Evolutionary conservation across 805 yeast genomes (phyloP).

Genomic region (Vanderwaltozyma verrucispora): DNA sequence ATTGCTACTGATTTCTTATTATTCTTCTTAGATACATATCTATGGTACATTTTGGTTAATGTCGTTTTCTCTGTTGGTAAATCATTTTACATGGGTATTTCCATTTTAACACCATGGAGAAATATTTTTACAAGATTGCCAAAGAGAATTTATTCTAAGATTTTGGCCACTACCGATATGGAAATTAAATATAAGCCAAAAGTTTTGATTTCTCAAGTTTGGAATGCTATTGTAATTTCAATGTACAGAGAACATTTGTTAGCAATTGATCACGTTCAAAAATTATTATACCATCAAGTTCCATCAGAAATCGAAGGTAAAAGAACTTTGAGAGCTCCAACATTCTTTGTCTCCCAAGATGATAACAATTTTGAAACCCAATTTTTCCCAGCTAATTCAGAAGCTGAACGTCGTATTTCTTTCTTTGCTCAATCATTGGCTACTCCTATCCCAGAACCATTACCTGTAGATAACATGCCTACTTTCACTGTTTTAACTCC

Average conservation of each 20-base stretch:
- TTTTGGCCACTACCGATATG: conserved; percentile 97
- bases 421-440: conserved; percentile 99
- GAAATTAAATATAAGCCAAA: conserved; percentile 98
- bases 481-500: conserved; percentile 95
- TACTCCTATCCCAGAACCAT: conserved; percentile 97
- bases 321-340: conserved; percentile 97
- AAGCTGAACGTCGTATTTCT: conserved; percentile 98
- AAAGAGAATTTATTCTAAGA: conserved; percentile 96
- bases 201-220: conserved; percentile 94
- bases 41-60: conserved; percentile 97
- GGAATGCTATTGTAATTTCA: conserved; percentile 98
- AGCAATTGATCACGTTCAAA: conserved; percentile 98
- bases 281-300: conserved; percentile 93
- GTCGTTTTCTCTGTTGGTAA: conserved; percentile 94
- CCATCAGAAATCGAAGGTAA: conserved; percentile 97
- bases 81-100: conserved; percentile 97
- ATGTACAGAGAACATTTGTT: conserved; percentile 99
- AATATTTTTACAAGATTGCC: conserved; percentile 96
- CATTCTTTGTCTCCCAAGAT: conserved; percentile 96
- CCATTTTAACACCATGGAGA: conserved; percentile 99
- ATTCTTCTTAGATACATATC: conserved; percentile 96
- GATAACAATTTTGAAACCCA: conserved; percentile 90
- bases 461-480: conserved; percentile 99
- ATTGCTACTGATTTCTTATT: conserved; percentile 82
- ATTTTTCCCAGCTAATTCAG: conserved; percentile 93